Percentiles rank a stretch among this genome's conserved stretches.
These are phyloP conservation scores for Dendrobium huoshanense DNA, from an alignment of 106 monocot species.

Conservation along the genomic window DNA sequence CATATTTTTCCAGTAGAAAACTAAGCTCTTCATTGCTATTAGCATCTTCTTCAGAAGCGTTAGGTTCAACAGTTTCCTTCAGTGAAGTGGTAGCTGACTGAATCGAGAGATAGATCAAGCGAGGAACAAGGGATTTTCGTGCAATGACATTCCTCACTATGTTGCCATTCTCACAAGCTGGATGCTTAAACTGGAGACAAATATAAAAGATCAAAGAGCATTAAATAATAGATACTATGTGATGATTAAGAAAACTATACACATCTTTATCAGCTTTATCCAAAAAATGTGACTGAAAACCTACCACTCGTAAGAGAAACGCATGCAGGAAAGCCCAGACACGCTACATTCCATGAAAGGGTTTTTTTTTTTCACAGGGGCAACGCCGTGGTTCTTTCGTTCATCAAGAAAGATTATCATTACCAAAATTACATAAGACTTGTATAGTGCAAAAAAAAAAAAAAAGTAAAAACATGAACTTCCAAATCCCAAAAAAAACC, in stretches of 20 bases:
- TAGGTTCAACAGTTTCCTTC: slow-evolving; percentile 36
- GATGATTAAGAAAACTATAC: background rate
- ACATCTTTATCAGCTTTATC: background rate
- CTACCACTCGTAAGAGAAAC: background rate
- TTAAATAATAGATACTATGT: background rate
- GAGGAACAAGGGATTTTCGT: slow-evolving; percentile 69
- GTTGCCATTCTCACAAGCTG: slow-evolving; percentile 23
- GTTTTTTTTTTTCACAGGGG: no score
- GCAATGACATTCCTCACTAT: slow-evolving; percentile 23
- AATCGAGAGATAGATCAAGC: slow-evolving; percentile 59
- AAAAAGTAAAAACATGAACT: no score
- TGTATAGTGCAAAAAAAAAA: no score
- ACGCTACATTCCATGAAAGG: background rate
- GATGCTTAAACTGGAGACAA: slow-evolving; percentile 17
- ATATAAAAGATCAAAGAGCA: slow-evolving; percentile 3
- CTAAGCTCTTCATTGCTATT: slow-evolving; percentile 32
- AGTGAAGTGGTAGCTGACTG: slow-evolving; percentile 32
- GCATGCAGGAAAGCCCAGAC: background rate
- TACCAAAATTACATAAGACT: no score
- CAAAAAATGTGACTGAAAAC: background rate
- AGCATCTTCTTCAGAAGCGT: slow-evolving; percentile 20
- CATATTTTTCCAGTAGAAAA: slow-evolving; percentile 51
- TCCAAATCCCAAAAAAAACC: no score
- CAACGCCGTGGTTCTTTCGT: background rate
- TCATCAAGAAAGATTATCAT: no score